Conservation (phyloP, 306 rosid species). For the Begonia masoniana region DNA sequence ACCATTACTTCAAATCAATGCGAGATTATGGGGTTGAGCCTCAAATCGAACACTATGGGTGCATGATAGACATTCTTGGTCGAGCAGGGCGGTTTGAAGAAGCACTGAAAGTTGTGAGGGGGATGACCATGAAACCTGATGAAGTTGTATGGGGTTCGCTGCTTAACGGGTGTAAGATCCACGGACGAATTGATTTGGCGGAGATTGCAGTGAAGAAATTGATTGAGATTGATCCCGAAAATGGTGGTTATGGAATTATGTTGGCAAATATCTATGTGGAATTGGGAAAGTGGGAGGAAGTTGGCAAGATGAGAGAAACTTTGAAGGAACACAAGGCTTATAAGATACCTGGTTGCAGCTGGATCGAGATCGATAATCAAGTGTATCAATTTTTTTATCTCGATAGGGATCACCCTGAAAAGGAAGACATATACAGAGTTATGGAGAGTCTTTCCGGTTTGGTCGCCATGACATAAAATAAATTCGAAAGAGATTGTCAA, state of each 20-base stretch:
- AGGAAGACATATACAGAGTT: conserved; percentile 32
- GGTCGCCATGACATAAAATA: background rate
- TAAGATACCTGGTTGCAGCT: conserved; percentile 71
- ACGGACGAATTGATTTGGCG: conserved; percentile 54
- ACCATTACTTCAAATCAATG: conserved; percentile 48
- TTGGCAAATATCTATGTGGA: conserved; percentile 55
- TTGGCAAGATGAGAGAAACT: conserved; percentile 34
- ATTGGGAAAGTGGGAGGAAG: conserved; percentile 68
- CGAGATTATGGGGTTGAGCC: conserved; percentile 36
- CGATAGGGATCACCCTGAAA: conserved; percentile 45
- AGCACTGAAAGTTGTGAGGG: conserved; percentile 45
- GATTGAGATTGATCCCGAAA: conserved; percentile 48
- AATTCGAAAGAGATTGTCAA: background rate
- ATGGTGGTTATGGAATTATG: conserved; percentile 53
- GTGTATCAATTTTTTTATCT: conserved; percentile 52
- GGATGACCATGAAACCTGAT: conserved; percentile 64
- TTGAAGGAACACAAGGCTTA: conserved; percentile 40
- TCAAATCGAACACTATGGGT: conserved; percentile 57
- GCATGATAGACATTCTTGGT: conserved; percentile 73
- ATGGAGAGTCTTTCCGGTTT: conserved; percentile 35
- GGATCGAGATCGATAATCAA: conserved; percentile 61
- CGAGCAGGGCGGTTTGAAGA: conserved; percentile 65
- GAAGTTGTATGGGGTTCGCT: conserved; percentile 89
- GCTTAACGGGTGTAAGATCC: conserved; percentile 59
- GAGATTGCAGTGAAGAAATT: conserved; percentile 49